A percentile compares a stretch with the other conserved stretches of the same genome.
Conservation (phyloP, 192 early-diverging fungal species). For the Backusella liffmaniae region DNA sequence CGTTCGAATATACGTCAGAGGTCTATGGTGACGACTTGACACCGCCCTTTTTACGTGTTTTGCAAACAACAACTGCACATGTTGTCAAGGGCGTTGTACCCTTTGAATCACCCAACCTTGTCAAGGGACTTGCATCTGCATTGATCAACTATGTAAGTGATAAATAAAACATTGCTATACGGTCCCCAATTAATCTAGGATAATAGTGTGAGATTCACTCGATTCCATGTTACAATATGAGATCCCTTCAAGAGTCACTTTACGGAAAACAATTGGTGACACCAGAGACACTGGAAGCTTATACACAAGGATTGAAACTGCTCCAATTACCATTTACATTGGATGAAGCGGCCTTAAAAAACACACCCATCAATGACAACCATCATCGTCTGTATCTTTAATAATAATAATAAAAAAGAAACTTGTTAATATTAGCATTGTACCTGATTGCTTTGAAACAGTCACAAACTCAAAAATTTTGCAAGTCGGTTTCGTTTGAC, state of each 20-base stretch:
- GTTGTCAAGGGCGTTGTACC: conserved; percentile 1
- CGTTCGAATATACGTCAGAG: conserved; percentile 21
- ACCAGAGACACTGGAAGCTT: conserved; percentile 21
- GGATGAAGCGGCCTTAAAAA: conserved; percentile 5
- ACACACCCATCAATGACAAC: conserved; percentile 18
- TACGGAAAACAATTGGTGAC: conserved; percentile 29
- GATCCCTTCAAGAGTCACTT: conserved; percentile 30
- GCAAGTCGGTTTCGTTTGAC: not conserved
- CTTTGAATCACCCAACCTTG: conserved; percentile 31
- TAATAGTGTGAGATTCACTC: conserved; percentile 23
- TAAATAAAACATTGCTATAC: too few relatives aligned
- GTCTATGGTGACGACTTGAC: conserved; percentile 11
- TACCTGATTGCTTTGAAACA: not conserved
- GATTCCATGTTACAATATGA: conserved; percentile 26
- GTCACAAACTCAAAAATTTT: not conserved
- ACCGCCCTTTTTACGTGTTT: conserved; percentile 29
- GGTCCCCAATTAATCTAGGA: too few relatives aligned
- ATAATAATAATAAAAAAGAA: not conserved
- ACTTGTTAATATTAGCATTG: too few relatives aligned
- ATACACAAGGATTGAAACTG: not conserved
- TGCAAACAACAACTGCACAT: conserved; percentile 21
- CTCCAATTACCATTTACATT: conserved; percentile 2
- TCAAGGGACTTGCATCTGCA: conserved; percentile 21
- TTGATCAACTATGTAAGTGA: conserved; percentile 24
- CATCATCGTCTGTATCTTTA: conserved; percentile 36